phyloP scores from a whole-genome alignment of 2,329 filamentous ascomycete species.

The Aspergillus pseudoglaucus region DNA sequence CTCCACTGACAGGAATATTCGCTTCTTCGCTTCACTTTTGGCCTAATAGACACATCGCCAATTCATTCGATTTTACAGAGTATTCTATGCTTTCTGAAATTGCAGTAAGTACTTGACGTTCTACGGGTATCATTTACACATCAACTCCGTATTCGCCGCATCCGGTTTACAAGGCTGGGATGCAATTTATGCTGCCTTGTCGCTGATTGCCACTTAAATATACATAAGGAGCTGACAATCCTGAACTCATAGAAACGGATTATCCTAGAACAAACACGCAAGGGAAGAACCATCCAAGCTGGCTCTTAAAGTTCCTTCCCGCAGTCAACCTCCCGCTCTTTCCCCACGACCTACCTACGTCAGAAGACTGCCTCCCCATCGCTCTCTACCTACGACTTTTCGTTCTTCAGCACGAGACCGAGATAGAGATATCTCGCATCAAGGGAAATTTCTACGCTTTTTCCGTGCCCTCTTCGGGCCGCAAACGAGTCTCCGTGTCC shows the following conservation, averaged over 20 bases:
- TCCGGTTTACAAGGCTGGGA: background rate
- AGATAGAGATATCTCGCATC: background rate
- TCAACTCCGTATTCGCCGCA: no score
- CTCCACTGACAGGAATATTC: no score
- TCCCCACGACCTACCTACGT: constrained; percentile 12
- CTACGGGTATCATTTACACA: background rate
- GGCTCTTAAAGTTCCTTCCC: constrained; percentile 18
- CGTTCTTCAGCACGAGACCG: constrained; percentile 13
- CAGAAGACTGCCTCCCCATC: constrained; percentile 10
- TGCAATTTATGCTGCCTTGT: background rate
- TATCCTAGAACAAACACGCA: background rate
- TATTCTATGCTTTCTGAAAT: no score
- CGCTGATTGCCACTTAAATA: background rate
- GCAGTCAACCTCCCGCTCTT: constrained; percentile 14
- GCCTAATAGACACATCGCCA: background rate
- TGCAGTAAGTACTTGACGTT: background rate
- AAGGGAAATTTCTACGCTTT: constrained; percentile 41
- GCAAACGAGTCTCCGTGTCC: constrained; percentile 56
- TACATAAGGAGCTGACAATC: background rate
- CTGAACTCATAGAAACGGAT: background rate
- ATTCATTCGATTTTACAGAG: no score
- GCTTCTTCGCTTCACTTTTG: background rate
- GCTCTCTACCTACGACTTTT: constrained; percentile 9
- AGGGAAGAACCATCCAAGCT: constrained; percentile 6
- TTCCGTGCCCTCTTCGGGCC: constrained; percentile 59